Conservation (phyloP, 805 yeast genomes). For the Candida awuae region DNA sequence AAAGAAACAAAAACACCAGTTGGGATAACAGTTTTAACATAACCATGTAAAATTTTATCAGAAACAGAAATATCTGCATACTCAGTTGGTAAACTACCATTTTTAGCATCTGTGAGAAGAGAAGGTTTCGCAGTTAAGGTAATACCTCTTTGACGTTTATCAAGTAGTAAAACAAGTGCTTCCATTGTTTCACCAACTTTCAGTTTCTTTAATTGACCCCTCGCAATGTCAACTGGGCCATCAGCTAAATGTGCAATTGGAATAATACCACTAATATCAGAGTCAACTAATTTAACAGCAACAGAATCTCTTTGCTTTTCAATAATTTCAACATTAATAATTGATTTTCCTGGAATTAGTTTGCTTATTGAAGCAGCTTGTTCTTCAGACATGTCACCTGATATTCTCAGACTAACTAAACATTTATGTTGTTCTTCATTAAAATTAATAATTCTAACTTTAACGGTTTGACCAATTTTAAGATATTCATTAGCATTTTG, state of each 20-base stretch:
- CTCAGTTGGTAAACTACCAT: constrained; percentile 44
- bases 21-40: constrained; percentile 66
- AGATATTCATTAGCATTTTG: constrained; percentile 69
- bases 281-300: constrained; percentile 50
- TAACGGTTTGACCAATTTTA: constrained; percentile 75
- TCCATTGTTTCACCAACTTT: constrained; percentile 52
- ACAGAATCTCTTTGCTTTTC: constrained; percentile 73
- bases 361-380: constrained; percentile 40
- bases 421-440: constrained; percentile 48
- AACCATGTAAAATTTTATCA: constrained; percentile 54
- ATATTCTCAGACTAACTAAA: constrained; percentile 66
- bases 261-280: constrained; percentile 59
- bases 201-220: constrained; percentile 54
- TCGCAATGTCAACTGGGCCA: constrained; percentile 63
- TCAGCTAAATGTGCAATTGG: constrained; percentile 71
- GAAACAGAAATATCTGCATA: constrained; percentile 52
- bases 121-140: constrained; percentile 58
- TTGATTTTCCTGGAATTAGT: constrained; percentile 52
- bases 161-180: constrained; percentile 62
- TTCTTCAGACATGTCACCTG: constrained; percentile 41
- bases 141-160: constrained; percentile 50
- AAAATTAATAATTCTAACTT: constrained; percentile 54
- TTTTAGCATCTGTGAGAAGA: constrained; percentile 55
- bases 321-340: constrained; percentile 51
- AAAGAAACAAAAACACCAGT: constrained; percentile 80